Base-by-base conservation (phyloP, 306 rosid species). In the Gynostemma pentaphyllum region DNA sequence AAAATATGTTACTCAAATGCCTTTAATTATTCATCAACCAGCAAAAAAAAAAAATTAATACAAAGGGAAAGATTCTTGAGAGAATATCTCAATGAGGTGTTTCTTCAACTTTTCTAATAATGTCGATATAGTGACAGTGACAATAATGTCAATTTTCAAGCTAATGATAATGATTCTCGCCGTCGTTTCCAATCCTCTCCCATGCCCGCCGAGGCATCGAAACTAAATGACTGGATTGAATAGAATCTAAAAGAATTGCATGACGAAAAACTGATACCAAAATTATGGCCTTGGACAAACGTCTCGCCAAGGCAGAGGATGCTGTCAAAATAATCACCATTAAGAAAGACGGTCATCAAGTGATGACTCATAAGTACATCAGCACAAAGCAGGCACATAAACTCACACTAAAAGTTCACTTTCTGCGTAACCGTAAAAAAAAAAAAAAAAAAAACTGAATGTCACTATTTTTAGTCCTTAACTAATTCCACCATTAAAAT, bases 191-290 rank as follows among this genome's bases (percentile, higher is more conserved):
- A 40, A 53, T 2, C 59, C 47, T 6, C 32, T 1, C 4, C 24
- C 41, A 67, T 72, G n/a, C 72, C 79, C 3, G 22, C 63, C 2
- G 42, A 62, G 7, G 0, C 29, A 7, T 48, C 76, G 21, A 37
- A 70, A 26, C 81, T 76, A 10, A 74, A 80, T 34, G 15, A 24
- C 4, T 76, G 84, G 84, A 70, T 80, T 27, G 55, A 13, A 3
- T 50, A 14, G 47, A 80, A 73, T 69, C 61, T 73, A 67, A 69
- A 1, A 46, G 45, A 67, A 22, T 67, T 66, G 45, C 16, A 10
- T 2, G 9, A 1, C 68, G 68, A 7, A 70, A 47, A 37, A 52
- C 44, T 39, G 11, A 51, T 16, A 14, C 21, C 18, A 12, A n/a
- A 13, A 21, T 2, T 2, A 10, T 21, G 29, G 41, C 45, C 40